Percentiles rank a stretch among this genome's conserved stretches.
Evolutionary conservation across 2,329 filamentous ascomycete species (phyloP).

Genomic region (Paecilomyces sp.): DNA sequence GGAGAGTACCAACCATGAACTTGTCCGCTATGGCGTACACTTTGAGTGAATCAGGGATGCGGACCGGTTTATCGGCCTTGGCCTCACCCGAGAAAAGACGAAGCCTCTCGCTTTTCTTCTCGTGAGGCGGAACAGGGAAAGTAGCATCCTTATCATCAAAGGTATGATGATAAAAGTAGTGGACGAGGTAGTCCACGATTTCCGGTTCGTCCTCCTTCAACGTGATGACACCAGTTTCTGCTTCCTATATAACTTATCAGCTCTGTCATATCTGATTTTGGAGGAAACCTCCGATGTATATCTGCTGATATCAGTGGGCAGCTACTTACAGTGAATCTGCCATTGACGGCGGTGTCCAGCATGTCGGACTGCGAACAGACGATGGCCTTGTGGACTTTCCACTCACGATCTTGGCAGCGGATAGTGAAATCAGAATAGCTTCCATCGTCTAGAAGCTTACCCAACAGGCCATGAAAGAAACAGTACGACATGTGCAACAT

Average conservation of each 20-base stretch:
- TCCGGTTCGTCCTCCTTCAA: slow-evolving; percentile 8
- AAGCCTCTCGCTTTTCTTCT: neutral
- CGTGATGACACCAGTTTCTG: slow-evolving; percentile 5
- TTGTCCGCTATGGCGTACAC: slow-evolving; percentile 11
- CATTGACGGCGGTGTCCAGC: slow-evolving; percentile 9
- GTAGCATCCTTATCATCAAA: slow-evolving; percentile 5
- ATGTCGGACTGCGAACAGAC: slow-evolving; percentile 9
- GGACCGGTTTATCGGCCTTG: neutral
- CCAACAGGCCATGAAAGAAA: slow-evolving; percentile 4
- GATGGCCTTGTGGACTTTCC: slow-evolving; percentile 8
- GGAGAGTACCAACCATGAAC: slow-evolving; percentile 6
- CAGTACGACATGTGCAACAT: neutral
- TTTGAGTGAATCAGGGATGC: slow-evolving; percentile 3
- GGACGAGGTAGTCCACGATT: slow-evolving; percentile 8
- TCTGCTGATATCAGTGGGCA: neutral
- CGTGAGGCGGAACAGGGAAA: neutral
- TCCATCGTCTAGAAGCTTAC: slow-evolving; percentile 5
- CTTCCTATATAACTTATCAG: slow-evolving; percentile 4
- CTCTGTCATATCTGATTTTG: neutral
- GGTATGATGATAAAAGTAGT: slow-evolving; percentile 8
- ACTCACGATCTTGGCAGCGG: slow-evolving; percentile 4
- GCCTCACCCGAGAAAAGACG: neutral
- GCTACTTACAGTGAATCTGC: slow-evolving; percentile 7
- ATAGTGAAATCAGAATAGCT: slow-evolving; percentile 10
- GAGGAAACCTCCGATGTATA: neutral